A percentile compares a stretch with the other conserved stretches of the same genome.
phyloP scores from a whole-genome alignment of 768 basidiomycete species.

The Lactarius evosmus region DNA sequence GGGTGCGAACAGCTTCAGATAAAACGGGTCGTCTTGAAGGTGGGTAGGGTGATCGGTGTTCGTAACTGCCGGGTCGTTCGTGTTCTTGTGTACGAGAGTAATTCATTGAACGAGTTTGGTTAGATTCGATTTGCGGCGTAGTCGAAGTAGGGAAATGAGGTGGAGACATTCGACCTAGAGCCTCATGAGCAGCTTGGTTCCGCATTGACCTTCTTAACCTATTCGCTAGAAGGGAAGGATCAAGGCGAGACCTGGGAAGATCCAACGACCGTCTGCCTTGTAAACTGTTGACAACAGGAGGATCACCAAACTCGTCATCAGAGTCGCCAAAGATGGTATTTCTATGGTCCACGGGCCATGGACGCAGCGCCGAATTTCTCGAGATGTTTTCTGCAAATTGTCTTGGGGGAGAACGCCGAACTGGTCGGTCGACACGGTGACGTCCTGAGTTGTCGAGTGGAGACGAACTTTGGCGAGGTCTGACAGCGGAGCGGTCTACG shows the following conservation, averaged over 20 bases:
- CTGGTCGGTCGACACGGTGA: conserved; percentile 3
- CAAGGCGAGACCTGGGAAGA: conserved; percentile 16
- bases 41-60: conserved; percentile 10
- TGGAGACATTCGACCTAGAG: conserved; percentile 11
- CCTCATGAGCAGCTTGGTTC: background rate
- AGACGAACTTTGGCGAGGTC: conserved; percentile 17
- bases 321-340: conserved; percentile 5
- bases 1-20: conserved; percentile 15
- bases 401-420: conserved; percentile 11
- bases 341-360: conserved; percentile 12
- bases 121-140: conserved; percentile 4
- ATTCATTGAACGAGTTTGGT: background rate
- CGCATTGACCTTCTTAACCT: conserved; percentile 22
- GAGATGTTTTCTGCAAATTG: conserved; percentile 9
- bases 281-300: conserved; percentile 1
- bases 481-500: conserved; percentile 6
- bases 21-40: conserved; percentile 16
- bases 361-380: conserved; percentile 9
- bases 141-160: conserved; percentile 3
- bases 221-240: conserved; percentile 16
- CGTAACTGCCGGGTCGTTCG: conserved; percentile 12
- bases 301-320: conserved; percentile 21
- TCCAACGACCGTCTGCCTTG: conserved; percentile 17
- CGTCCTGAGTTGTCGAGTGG: conserved; percentile 10
- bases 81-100: conserved; percentile 15